Conservation (phyloP, 192 early-diverging fungal genomes). For the Haplosporangium gracile region DNA sequence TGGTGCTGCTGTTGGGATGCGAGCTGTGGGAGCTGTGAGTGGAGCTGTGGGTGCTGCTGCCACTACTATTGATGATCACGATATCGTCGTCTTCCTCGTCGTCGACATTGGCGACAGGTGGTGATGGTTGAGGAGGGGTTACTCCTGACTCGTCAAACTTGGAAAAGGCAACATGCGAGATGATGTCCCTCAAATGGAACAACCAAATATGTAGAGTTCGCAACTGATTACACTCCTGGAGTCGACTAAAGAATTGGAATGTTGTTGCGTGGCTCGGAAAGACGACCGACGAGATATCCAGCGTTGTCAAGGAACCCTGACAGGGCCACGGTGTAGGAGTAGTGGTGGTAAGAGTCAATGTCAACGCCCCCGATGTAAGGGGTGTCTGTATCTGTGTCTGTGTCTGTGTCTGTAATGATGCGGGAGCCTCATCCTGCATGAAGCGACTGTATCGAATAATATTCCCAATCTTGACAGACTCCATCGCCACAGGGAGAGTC, state of each 20-base stretch:
- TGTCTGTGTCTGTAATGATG: neutral
- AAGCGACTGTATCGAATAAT: slow-evolving; percentile 1
- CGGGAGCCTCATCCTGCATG: neutral
- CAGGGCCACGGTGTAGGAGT: neutral
- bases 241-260: neutral
- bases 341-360: neutral
- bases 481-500: neutral
- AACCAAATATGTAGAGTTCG: neutral
- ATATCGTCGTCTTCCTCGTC: neutral
- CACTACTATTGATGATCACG: neutral
- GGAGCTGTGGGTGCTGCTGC: neutral
- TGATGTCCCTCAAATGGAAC: neutral
- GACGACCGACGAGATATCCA: neutral
- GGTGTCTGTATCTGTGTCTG: too few relatives aligned
- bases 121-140: neutral
- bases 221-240: neutral
- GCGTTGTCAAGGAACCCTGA: neutral
- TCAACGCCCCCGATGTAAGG: too few relatives aligned
- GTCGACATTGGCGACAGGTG: neutral
- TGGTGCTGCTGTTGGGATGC: neutral
- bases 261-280: neutral
- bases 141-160: neutral
- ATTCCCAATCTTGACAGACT: neutral
- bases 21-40: neutral
- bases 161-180: neutral